Percentiles rank a stretch among this genome's conserved stretches.
These are phyloP conservation scores for Lignosus rhinocerotis DNA, from an alignment of 1,284 basidiomycete genomes.

Conservation along the genomic window DNA sequence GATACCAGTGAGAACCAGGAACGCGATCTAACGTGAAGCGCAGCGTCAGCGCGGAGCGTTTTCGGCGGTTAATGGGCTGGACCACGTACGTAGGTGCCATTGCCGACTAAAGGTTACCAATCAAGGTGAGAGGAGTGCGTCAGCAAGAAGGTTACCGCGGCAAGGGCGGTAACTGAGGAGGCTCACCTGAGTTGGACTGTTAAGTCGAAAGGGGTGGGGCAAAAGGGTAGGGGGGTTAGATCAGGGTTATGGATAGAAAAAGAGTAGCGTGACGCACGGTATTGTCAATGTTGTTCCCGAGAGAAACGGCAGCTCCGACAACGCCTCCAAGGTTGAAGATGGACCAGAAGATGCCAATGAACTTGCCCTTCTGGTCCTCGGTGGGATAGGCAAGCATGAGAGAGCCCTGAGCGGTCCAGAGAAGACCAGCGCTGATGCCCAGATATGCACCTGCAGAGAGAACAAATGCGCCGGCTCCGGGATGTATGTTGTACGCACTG, in stretches of 20 bases:
- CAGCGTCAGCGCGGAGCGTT: not conserved
- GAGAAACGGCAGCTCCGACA: slow-evolving; percentile 60
- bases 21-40: slow-evolving; percentile 55
- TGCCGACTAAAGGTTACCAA: slow-evolving; percentile 41
- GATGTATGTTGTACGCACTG: slow-evolving; percentile 70
- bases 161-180: not conserved
- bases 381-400: slow-evolving; percentile 85
- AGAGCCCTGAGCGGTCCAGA: slow-evolving; percentile 87
- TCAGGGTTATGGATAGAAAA: not conserved
- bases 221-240: not conserved
- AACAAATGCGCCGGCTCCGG: slow-evolving; percentile 60
- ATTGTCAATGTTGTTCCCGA: slow-evolving; percentile 51
- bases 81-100: slow-evolving; percentile 60
- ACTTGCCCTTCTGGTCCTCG: slow-evolving; percentile 74
- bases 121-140: slow-evolving; percentile 4
- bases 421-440: slow-evolving; percentile 79
- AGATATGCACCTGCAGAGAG: slow-evolving; percentile 80
- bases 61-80: not conserved
- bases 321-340: slow-evolving; percentile 70
- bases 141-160: slow-evolving; percentile 24
- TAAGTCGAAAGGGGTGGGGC: not conserved
- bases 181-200: slow-evolving; percentile 36
- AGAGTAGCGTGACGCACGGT: slow-evolving; percentile 29
- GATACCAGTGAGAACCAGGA: slow-evolving; percentile 66
- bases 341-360: slow-evolving; percentile 74